phyloP scores from a whole-genome alignment of 23 red algal genomes.

The Gracilaria caudata region DNA sequence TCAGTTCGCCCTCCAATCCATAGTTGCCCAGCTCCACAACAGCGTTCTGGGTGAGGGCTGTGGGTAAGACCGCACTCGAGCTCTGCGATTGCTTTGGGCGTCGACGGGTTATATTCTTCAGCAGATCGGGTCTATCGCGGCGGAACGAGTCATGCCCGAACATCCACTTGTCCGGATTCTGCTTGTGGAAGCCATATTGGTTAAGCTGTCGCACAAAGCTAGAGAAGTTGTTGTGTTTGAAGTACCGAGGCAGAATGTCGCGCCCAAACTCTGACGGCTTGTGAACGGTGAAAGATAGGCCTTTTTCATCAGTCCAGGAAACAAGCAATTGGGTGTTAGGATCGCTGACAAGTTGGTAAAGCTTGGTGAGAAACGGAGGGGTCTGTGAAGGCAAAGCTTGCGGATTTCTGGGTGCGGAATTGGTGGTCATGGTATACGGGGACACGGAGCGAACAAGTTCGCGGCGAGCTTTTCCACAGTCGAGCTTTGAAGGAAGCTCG shows the following conservation, averaged over 20 bases:
- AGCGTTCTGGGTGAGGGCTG: constrained; percentile 40
- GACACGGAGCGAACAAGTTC: background rate
- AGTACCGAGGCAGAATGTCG: constrained; percentile 92
- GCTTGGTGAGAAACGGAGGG: constrained; percentile 89
- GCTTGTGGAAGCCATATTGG: constrained; percentile 98
- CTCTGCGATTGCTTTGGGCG: constrained; percentile 48
- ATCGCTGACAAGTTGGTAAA: constrained; percentile 93
- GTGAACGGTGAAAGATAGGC: constrained; percentile 89
- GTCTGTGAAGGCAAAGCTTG: constrained; percentile 29
- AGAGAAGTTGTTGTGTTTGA: constrained; percentile 97
- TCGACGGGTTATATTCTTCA: constrained; percentile 80
- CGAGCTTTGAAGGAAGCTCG: background rate
- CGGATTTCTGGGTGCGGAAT: background rate
- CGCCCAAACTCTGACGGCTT: constrained; percentile 88
- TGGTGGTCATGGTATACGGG: constrained; percentile 18
- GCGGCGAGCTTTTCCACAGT: background rate
- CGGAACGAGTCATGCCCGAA: constrained; percentile 94
- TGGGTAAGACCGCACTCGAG: constrained; percentile 2
- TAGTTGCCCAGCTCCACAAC: constrained; percentile 96
- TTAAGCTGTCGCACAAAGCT: constrained; percentile 96
- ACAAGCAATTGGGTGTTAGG: constrained; percentile 73
- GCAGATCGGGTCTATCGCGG: constrained; percentile 76
- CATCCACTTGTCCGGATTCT: constrained; percentile 88
- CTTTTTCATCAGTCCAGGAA: constrained; percentile 77
- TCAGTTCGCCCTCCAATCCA: constrained; percentile 76